Percentiles rank a stretch among this genome's conserved stretches.
Evolutionary conservation across 208 protist species (phyloP).

Genomic region (Acanthamoeba sp.): DNA sequence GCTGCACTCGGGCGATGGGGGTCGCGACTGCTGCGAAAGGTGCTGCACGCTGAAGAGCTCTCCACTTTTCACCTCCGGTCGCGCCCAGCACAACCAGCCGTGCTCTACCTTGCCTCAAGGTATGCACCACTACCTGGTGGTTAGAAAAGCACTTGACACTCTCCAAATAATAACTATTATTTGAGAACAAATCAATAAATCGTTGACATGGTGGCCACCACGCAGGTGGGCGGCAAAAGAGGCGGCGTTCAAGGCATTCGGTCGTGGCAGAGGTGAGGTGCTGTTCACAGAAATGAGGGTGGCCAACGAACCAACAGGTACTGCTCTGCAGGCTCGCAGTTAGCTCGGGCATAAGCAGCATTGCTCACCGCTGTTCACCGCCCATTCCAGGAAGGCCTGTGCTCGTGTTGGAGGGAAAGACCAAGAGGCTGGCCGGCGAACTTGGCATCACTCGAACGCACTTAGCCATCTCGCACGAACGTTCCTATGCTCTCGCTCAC

Average conservation of each 20-base stretch:
- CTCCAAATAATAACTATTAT: background rate
- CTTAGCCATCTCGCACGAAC: conserved; percentile 56
- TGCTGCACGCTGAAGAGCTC: conserved; percentile 58
- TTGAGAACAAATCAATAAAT: no score
- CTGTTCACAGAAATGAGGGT: conserved; percentile 62
- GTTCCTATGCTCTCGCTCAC: conserved; percentile 26
- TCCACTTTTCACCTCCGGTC: background rate
- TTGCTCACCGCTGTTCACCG: no score
- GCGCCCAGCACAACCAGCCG: background rate
- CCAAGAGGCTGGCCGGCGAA: background rate
- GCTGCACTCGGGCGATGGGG: conserved; percentile 42
- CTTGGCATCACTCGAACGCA: conserved; percentile 60
- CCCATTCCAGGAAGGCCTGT: background rate
- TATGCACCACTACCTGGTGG: background rate
- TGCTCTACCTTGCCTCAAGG: conserved; percentile 47
- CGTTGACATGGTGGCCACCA: no score
- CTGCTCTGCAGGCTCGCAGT: no score
- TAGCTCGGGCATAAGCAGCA: no score
- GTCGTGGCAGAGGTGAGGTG: conserved; percentile 39
- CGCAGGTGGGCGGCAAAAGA: conserved; percentile 74
- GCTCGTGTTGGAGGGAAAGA: conserved; percentile 37
- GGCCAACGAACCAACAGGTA: conserved; percentile 49
- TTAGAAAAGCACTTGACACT: background rate
- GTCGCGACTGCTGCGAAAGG: conserved; percentile 44
- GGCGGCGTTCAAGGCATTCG: conserved; percentile 70